A percentile compares a stretch with the other conserved stretches of the same genome.
phyloP scores from a whole-genome alignment of 208 protist genomes.

The Trypanosoma platydactyli region DNA sequence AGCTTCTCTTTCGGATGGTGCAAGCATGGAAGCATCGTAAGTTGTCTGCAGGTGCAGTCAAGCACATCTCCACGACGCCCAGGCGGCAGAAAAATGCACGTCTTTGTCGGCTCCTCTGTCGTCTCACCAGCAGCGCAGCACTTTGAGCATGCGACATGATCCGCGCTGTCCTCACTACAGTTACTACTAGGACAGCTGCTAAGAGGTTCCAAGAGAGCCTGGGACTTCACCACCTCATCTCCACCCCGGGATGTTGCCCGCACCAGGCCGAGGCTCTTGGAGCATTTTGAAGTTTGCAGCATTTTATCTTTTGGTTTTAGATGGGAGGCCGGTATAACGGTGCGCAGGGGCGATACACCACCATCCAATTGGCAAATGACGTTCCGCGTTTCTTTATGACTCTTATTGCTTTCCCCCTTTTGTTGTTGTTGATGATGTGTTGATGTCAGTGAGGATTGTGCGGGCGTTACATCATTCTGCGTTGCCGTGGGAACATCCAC shows the following conservation, averaged over 20 bases:
- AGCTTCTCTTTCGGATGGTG: slow-evolving; percentile 23
- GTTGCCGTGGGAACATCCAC: slow-evolving; percentile 24
- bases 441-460: background rate
- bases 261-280: too few relatives aligned
- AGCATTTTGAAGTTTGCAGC: too few relatives aligned
- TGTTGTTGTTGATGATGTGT: background rate
- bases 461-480: background rate
- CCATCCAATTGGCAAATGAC: too few relatives aligned
- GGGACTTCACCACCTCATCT: too few relatives aligned
- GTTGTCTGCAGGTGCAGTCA: slow-evolving; percentile 24
- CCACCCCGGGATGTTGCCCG: too few relatives aligned
- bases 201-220: too few relatives aligned
- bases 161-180: background rate
- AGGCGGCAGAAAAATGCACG: slow-evolving; percentile 4
- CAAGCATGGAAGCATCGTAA: slow-evolving; percentile 47
- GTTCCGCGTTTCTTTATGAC: too few relatives aligned
- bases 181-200: too few relatives aligned
- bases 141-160: background rate
- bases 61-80: slow-evolving; percentile 8
- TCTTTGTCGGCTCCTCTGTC: background rate
- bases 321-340: too few relatives aligned
- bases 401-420: too few relatives aligned
- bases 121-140: background rate
- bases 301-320: too few relatives aligned
- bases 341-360: too few relatives aligned